Evolutionary conservation across 2,329 filamentous ascomycete genomes (phyloP).

Genomic region (Exophiala mesophila): DNA sequence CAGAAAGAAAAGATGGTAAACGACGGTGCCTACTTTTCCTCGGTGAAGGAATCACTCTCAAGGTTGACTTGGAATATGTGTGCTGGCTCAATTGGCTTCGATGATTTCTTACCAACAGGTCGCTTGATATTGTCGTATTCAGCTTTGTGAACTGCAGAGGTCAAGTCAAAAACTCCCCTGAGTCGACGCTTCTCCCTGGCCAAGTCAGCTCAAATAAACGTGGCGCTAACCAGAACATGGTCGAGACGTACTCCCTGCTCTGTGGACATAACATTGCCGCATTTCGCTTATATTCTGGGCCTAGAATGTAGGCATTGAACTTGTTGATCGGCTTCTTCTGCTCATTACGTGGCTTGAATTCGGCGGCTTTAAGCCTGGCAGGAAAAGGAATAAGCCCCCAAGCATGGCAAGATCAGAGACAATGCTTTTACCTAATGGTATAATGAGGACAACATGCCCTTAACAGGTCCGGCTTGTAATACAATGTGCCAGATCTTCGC

Average conservation of each 20-base stretch:
- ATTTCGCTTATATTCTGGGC: conserved; percentile 44
- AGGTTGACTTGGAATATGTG: conserved; percentile 46
- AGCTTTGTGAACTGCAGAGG: conserved; percentile 38
- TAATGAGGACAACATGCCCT: conserved; percentile 87
- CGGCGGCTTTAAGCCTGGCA: conserved; percentile 38
- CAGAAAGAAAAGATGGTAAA: not conserved
- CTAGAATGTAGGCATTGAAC: conserved; percentile 45
- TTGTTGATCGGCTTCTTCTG: conserved; percentile 45
- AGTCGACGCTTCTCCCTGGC: conserved; percentile 41
- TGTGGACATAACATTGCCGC: conserved; percentile 43
- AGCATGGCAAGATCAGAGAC: conserved; percentile 3
- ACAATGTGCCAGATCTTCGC: conserved; percentile 46
- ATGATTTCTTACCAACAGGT: conserved; percentile 41
- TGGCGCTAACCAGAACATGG: not conserved
- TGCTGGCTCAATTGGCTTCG: conserved; percentile 42
- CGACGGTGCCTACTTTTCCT: conserved; percentile 39
- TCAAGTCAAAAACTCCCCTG: conserved; percentile 41
- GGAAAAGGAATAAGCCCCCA: conserved; percentile 1
- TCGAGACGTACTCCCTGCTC: conserved; percentile 37
- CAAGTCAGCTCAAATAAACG: conserved; percentile 9
- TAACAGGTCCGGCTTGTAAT: conserved; percentile 55
- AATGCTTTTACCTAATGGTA: conserved; percentile 40
- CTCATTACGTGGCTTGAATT: conserved; percentile 41
- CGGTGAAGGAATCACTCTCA: conserved; percentile 44
- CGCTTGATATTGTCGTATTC: conserved; percentile 42